Conservation (phyloP, 2,329 filamentous ascomycete genomes). For the Paramyrothecium sp. region DNA sequence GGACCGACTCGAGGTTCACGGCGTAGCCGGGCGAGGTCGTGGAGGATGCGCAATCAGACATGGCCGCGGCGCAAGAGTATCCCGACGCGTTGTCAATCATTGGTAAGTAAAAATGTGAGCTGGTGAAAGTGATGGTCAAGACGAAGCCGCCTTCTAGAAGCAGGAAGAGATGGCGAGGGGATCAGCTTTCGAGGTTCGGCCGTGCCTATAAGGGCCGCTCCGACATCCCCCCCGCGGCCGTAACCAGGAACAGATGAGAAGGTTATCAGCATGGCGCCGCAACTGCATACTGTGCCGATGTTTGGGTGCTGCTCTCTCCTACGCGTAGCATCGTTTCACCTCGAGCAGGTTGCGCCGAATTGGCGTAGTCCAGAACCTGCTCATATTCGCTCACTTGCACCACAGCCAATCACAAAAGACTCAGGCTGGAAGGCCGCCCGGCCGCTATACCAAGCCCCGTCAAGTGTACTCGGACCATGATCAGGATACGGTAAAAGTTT, state of each 20-base stretch:
- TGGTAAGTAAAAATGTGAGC: background rate
- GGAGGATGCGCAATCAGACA: background rate
- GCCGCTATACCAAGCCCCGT: too few species aligned
- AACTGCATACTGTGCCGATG: background rate
- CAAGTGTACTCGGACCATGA: too few species aligned
- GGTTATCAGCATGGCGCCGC: background rate
- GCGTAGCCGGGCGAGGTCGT: background rate
- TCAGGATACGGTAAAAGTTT: too few species aligned
- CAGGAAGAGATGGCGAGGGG: background rate
- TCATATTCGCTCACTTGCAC: background rate
- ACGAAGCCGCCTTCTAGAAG: background rate
- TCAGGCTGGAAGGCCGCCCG: too few species aligned
- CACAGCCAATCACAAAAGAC: background rate
- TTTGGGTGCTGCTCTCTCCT: background rate
- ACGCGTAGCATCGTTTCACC: background rate
- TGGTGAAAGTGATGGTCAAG: too few species aligned
- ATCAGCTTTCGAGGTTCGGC: too few species aligned
- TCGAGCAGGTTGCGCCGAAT: background rate
- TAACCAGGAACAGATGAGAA: background rate
- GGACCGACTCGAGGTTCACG: background rate
- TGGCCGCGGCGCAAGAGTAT: background rate
- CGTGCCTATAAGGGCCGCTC: too few species aligned
- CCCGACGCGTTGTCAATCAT: background rate
- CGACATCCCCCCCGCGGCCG: too few species aligned
- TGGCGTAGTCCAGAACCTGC: background rate